Conservation (phyloP, 2,329 filamentous ascomycete species). For the Trichoderma harzianum region DNA sequence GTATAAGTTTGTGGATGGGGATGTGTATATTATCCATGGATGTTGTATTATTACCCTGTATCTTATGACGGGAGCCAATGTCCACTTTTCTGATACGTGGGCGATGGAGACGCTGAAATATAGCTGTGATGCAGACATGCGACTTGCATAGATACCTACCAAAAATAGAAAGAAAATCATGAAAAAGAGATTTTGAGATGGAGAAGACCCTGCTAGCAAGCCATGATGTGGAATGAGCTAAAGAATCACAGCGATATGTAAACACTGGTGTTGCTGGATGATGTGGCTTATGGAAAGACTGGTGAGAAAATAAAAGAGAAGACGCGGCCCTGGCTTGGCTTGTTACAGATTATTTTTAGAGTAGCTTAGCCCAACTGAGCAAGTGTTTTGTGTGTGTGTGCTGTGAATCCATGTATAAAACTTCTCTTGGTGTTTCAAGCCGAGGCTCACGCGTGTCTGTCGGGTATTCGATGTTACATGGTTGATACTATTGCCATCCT, state of each 20-base stretch:
- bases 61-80: background rate
- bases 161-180: background rate
- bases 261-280: background rate
- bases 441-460: background rate
- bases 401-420: background rate
- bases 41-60: background rate
- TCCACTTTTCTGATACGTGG: conserved; percentile 7
- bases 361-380: background rate
- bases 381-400: background rate
- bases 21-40: background rate
- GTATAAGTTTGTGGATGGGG: background rate
- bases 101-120: background rate
- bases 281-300: background rate
- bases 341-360: conserved; percentile 16
- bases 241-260: background rate
- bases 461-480: background rate
- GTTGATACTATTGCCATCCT: background rate
- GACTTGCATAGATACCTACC: background rate
- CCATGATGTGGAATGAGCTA: background rate
- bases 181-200: background rate
- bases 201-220: background rate
- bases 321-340: background rate
- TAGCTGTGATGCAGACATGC: background rate
- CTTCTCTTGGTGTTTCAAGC: background rate
- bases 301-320: background rate